phyloP scores from a whole-genome alignment of 2,329 filamentous ascomycete species.

The Colletotrichum incanum region DNA sequence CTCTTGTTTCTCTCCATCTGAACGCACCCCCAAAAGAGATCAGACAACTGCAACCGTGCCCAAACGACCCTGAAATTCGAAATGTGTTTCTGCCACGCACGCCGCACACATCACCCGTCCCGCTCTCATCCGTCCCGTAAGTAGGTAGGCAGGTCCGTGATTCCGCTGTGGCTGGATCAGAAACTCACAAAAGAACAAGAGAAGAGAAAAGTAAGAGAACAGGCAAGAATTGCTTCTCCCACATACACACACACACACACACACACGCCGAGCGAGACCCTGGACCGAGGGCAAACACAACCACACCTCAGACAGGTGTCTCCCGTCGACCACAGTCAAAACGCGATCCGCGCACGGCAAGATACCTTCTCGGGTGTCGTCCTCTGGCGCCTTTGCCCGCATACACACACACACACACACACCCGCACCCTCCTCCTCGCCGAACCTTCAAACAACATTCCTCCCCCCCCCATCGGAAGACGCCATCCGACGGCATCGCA shows the following conservation, averaged over 20 bases:
- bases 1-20: background rate
- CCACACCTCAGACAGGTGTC: background rate
- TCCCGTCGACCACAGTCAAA: background rate
- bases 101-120: background rate
- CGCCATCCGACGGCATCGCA: background rate
- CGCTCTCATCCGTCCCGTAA: background rate
- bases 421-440: background rate
- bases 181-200: background rate
- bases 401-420: too few species aligned
- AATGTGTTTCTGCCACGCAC: background rate
- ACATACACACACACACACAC: too few species aligned
- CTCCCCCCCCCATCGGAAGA: background rate
- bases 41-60: constrained; percentile 12
- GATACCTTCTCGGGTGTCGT: background rate
- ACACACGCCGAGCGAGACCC: background rate
- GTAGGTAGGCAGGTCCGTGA: background rate
- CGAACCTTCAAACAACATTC: background rate
- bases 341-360: background rate
- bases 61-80: constrained; percentile 1
- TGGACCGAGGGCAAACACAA: background rate
- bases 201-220: background rate
- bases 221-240: background rate
- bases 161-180: background rate
- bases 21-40: background rate
- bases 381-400: background rate